Evolutionary conservation across 768 basidiomycete genomes (phyloP), one percentile per base, ranked within the genome.

Genomic region (Lyophyllum semitale): DNA sequence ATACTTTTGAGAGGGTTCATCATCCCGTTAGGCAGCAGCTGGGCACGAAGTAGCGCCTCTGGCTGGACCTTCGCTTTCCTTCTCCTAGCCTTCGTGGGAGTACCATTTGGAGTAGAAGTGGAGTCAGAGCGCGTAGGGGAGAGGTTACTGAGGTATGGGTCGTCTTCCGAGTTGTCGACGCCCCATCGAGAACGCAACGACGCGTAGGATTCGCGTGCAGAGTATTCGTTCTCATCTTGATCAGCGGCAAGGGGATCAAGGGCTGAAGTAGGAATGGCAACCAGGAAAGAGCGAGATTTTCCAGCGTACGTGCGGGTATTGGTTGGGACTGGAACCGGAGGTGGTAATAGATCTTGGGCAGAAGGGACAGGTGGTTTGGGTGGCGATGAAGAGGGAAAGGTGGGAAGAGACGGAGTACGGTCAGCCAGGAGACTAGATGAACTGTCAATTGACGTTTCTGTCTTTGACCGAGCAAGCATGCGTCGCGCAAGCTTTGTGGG

Each of bases 1-100:
- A 93, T 89, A 55, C 88, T 91, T 70, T 88, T 88, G 46, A 90
- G 64, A 30, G 88, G 85, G 59, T 90, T 89, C 76, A 84, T 84
- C 81, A 87, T 82, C 12, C 82, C 83, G 13, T 70, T 65, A 1
- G 84, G 74, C n/a, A 85, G 69, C 0, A 51, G 15, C 17, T 58
- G 58, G n/a, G 54, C 44, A 33, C 45, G 59, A 1, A 60, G 25
- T 0, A 58, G 59, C 5, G 63, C 64, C 11, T 64, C 65, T 27
- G 63, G 63, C 56, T 68, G 50, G 35, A 53, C 69, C 51, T 70
- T 79, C 9, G 66, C 68, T 38, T 64, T 78, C 76, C 32, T 71
- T 62, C 74, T 75, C 8, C 70, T 59, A 30, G 69, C 69, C 48
- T 71, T 74, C 20, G 66, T 66, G 5, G 77, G 78, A 1, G 79